Percentiles rank a stretch among this genome's conserved stretches.
phyloP scores from a whole-genome alignment of 2,329 filamentous ascomycete genomes.

The Colletotrichum horii region DNA sequence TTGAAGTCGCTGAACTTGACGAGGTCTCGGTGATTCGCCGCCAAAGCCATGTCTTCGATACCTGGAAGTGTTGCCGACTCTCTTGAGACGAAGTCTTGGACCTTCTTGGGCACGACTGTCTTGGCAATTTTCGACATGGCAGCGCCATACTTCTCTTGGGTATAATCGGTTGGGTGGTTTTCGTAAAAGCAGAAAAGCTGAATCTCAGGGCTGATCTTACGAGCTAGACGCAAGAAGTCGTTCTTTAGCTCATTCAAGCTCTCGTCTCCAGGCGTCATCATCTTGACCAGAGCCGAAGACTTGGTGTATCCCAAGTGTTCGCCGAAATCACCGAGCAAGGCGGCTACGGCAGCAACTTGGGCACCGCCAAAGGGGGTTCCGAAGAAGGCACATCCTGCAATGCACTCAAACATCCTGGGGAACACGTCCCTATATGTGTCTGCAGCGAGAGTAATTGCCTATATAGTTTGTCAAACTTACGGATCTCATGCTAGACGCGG shows the following conservation, averaged over 20 bases:
- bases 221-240: constrained; percentile 41
- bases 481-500: background rate
- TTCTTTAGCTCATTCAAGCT: constrained; percentile 39
- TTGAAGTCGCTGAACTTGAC: constrained; percentile 48
- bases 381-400: constrained; percentile 43
- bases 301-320: constrained; percentile 36
- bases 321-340: constrained; percentile 39
- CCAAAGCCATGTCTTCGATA: constrained; percentile 38
- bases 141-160: constrained; percentile 19
- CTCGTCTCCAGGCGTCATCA: constrained; percentile 46
- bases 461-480: background rate
- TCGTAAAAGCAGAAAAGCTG: constrained; percentile 45
- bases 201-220: constrained; percentile 39
- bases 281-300: constrained; percentile 40
- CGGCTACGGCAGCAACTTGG: constrained; percentile 37
- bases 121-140: constrained; percentile 38
- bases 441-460: constrained; percentile 28
- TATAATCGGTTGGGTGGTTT: constrained; percentile 41
- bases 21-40: constrained; percentile 42
- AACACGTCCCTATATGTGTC: constrained; percentile 39
- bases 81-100: constrained; percentile 42
- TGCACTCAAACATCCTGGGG: constrained; percentile 44
- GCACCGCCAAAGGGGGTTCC: constrained; percentile 46
- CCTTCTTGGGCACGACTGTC: constrained; percentile 34
- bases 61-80: constrained; percentile 45